Base-by-base conservation (phyloP, 345 rosid genomes). In the Chamaenerion angustifolium region DNA sequence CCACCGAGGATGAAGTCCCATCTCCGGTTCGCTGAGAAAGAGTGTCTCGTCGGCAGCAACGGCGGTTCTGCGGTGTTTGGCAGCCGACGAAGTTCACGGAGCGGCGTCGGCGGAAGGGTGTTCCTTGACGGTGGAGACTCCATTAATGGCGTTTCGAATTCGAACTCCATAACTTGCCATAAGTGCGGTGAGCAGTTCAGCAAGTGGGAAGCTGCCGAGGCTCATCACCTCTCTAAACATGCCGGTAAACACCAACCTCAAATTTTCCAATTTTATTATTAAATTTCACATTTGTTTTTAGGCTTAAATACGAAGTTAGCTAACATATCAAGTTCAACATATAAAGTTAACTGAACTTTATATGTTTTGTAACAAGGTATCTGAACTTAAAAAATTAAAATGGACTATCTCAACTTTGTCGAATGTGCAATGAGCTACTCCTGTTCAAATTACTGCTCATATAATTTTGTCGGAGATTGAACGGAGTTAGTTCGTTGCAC, bases 221-320 rank as follows among this genome's bases (percentile, higher is more conserved):
- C 80, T 13, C 98, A 92, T 63, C 93, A 92, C 77, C 92, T 92
- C 57, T 92, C 96, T 25, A 92, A 82, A 69, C 98, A 92, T 69
- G 98, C 98, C 49, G 94, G 98, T 92, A 63, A 51, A n/a, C 19
- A 7, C 10, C 8, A 31, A 49, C 25, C 41, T 4, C 19, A 44
- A 46, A 51, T 58, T 41, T 17, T 3, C 37, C 37, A 31, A 3
- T 31, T 31, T 31, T 31, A 31, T 31, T 31, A 31, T 23, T 23
- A n/a, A n/a, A n/a, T n/a, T n/a, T n/a, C n/a, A n/a, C n/a, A n/a
- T n/a, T n/a, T n/a, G n/a, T n/a, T n/a, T n/a, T n/a, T n/a, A n/a
- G n/a, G n/a, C n/a, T n/a, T n/a, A n/a, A n/a, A n/a, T n/a, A n/a
- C n/a, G n/a, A n/a, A n/a, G n/a, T n/a, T n/a, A n/a, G n/a, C n/a